Evolutionary conservation across 2,329 filamentous ascomycete species (phyloP).

Genomic region (Knoxdaviesia capensis): DNA sequence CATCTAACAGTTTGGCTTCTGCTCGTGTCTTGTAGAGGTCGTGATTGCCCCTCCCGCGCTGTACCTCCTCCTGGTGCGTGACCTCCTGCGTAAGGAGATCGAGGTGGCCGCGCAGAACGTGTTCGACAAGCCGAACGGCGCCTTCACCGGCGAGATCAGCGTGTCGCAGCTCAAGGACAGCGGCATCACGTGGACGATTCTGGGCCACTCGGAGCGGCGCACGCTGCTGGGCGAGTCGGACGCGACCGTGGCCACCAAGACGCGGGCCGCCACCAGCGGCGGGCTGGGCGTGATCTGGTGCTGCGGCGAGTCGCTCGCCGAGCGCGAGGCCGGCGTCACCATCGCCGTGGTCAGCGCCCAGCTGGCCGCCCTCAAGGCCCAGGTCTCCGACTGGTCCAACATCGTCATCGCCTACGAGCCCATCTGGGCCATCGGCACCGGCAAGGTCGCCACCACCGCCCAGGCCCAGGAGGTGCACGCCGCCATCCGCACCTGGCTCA

Average conservation of each 20-base stretch:
- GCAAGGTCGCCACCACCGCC: conserved; percentile 73
- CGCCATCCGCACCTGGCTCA: conserved; percentile 78
- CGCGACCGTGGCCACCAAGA: conserved; percentile 76
- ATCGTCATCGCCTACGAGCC: conserved; percentile 97
- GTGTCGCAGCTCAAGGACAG: conserved; percentile 79
- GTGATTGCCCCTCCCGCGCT: conserved; percentile 81
- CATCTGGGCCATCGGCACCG: conserved; percentile 91
- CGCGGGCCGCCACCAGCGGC: conserved; percentile 75
- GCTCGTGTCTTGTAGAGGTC: conserved; percentile 42
- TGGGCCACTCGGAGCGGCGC: conserved; percentile 90
- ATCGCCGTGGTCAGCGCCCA: conserved; percentile 71
- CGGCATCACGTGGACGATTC: conserved; percentile 73
- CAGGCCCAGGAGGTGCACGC: conserved; percentile 91
- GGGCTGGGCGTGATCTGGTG: conserved; percentile 88
- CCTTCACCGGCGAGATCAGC: conserved; percentile 92
- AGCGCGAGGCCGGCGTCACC: conserved; percentile 72
- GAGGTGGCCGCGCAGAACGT: conserved; percentile 92
- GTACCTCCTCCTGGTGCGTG: conserved; percentile 75
- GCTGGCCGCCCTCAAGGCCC: conserved; percentile 59
- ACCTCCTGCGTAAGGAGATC: conserved; percentile 54
- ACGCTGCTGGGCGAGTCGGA: conserved; percentile 77
- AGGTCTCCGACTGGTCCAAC: conserved; percentile 75
- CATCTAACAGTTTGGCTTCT: no score
- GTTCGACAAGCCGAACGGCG: conserved; percentile 90
- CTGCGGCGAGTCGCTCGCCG: conserved; percentile 87